Conservation (phyloP, 2,329 filamentous ascomycete species). For the Triangularia setosa region DNA sequence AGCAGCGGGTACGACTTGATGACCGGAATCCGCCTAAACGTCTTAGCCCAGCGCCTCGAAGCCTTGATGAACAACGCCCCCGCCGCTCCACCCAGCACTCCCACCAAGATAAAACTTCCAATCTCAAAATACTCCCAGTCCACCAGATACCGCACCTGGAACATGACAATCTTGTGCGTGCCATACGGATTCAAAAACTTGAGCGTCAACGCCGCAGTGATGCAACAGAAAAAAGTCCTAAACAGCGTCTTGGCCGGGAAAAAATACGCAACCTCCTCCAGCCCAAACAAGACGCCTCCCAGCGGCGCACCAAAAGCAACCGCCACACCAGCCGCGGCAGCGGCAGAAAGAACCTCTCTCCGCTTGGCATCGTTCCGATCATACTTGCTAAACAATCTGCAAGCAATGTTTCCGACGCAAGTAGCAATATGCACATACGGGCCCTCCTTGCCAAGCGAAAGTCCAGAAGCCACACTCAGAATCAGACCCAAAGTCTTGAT, state of each 20-base stretch:
- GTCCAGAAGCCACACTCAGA: constrained; percentile 84
- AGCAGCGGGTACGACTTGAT: constrained; percentile 83
- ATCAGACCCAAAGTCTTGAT: constrained; percentile 82
- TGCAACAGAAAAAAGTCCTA: constrained; percentile 97
- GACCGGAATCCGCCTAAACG: constrained; percentile 72
- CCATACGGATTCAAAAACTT: constrained; percentile 97
- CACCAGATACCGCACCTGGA: constrained; percentile 82
- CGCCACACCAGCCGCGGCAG: constrained; percentile 85
- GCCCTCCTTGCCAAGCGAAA: constrained; percentile 90
- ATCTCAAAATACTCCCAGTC: constrained; percentile 97
- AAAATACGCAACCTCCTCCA: constrained; percentile 96
- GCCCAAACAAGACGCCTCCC: constrained; percentile 83
- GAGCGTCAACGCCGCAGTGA: constrained; percentile 82
- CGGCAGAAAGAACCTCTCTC: constrained; percentile 88
- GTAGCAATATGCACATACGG: constrained; percentile 97
- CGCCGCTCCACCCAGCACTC: constrained; percentile 75
- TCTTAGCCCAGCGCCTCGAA: constrained; percentile 81
- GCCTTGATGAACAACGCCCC: constrained; percentile 97
- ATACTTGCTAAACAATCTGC: constrained; percentile 91
- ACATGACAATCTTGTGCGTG: constrained; percentile 93
- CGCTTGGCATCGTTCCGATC: constrained; percentile 91
- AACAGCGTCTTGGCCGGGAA: constrained; percentile 97
- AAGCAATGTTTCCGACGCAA: constrained; percentile 91
- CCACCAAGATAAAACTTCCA: constrained; percentile 77
- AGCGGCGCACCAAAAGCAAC: constrained; percentile 89